Base-by-base conservation (phyloP, 345 rosid genomes). In the Salix brachista region DNA sequence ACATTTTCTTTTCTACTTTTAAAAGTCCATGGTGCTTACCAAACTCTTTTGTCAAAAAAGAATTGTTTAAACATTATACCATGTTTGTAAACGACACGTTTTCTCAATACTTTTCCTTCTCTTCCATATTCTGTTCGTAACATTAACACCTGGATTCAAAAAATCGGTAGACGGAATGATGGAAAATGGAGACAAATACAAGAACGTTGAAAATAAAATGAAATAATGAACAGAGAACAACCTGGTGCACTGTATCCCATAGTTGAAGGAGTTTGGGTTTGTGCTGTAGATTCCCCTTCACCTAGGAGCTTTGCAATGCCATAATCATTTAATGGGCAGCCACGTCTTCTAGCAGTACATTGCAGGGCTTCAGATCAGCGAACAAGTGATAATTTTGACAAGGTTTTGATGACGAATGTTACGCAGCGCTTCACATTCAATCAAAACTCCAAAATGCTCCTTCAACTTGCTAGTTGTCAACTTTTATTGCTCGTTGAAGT, bases 391-490 rank as follows among this genome's bases (percentile, higher is more conserved):
- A 2, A 30, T 2, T 30, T 30, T 58, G 5, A 58, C 75, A 9
- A 72, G 75, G 9, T 72, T 34, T 70, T 23, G 73, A 18, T 69
- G 72, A 5, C 72, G 50, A 36, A 72, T 36, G 10, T 37, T 54
- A 16, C 65, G 14, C 61, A 48, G 9, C 19, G 30, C 56, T 14
- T 72, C 65, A 23, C 48, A 58, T 60, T 39, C 50, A 11, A 19
- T 72, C 75, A 23, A 34, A 60, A 37, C 28, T 58, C 46, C 36
- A 56, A 46, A 72, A 56, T 58, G 74, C 74, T 10, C 44, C 65
- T 21, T 36, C 42, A 1, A 56, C 2, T 41, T 28, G 19, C 61
- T 48, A 18, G 39, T 23, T 37, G 30, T 39, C 58, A 58, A 72
- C 61, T 39, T 70, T 70, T 34, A 28, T 46, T 26, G 34, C 34